Evolutionary conservation across 768 basidiomycete species (phyloP), one percentile per base, ranked within the genome.

Genomic region (Lactifluus pinguis): DNA sequence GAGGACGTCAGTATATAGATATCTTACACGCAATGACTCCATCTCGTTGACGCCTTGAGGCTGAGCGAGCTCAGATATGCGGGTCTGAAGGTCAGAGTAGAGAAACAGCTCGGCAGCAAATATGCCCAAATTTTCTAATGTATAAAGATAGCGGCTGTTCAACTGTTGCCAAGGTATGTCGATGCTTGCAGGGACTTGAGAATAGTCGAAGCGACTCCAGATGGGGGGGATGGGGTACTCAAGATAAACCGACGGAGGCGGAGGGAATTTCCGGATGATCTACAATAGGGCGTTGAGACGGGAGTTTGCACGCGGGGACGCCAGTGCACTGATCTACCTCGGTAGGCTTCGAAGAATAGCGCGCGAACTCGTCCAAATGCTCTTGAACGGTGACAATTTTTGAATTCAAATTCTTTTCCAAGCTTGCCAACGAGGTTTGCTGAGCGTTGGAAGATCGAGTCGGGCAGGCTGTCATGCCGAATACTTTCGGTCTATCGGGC

Each of bases 401-500:
- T 19, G 88, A 80, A 70, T 90, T 80, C 70, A 92, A 66, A 65
- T 87, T 90, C 47, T 75, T 74, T 70, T 94, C 89, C 3, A 92
- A 75, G 0, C 76, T 76, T 21, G 75, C 69, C 19, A 95, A 73
- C 3, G 88, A 87, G 25, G 79, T 79, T 19, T 74, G 71, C 0
- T 89, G 83, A 55, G 90, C 80, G 63, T 81, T 85, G 13, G 83
- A 78, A 63, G 89, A 88, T 86, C 87, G 92, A 29, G 92, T 83
- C 0, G 92, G 92, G 17, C 89, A 92, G 0, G 93, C 93, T 0
- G 93, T 95, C 85, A 95, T 88, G 3, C 93, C 93, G 62, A 95
- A 90, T n/a, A 95, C 77, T 69, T 89, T 92, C 10, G 90, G 89
- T n/a, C 86, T 77, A 19, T 74, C 67, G 1, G 67, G 53, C 30